phyloP scores from a whole-genome alignment of 2,329 filamentous ascomycete species.

The Alternaria incomplexa region DNA sequence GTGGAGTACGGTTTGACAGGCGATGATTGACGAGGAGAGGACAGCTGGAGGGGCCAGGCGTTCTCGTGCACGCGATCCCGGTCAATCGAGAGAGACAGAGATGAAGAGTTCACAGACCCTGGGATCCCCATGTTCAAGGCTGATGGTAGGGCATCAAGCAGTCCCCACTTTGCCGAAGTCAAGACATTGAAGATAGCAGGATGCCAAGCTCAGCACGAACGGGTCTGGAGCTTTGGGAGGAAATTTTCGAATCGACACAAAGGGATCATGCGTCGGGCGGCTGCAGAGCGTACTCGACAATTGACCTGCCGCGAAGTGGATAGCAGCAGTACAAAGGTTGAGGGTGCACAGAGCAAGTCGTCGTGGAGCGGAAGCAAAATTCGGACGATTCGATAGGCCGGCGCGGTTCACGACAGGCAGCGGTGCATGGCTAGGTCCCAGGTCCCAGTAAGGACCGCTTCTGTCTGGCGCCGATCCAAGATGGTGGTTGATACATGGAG shows the following conservation, averaged over 20 bases:
- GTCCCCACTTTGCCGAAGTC: slow-evolving; percentile 5
- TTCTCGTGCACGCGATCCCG: slow-evolving; percentile 23
- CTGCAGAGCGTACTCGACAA: slow-evolving; percentile 26
- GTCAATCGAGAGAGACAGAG: slow-evolving; percentile 7
- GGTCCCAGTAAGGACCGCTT: slow-evolving; percentile 28
- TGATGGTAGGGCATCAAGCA: slow-evolving; percentile 12
- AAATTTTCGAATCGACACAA: slow-evolving; percentile 3
- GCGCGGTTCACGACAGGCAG: slow-evolving; percentile 24
- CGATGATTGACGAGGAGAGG: slow-evolving; percentile 33
- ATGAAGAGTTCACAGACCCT: slow-evolving; percentile 10
- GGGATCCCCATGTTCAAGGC: slow-evolving; percentile 8
- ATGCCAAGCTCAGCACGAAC: not conserved
- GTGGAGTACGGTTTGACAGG: slow-evolving; percentile 16
- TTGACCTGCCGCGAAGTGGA: slow-evolving; percentile 15
- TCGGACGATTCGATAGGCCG: slow-evolving; percentile 33
- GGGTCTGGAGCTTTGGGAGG: not conserved
- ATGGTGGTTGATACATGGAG: slow-evolving; percentile 30
- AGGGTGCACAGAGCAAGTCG: slow-evolving; percentile 26
- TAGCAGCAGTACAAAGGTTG: slow-evolving; percentile 18
- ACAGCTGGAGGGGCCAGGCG: slow-evolving; percentile 25
- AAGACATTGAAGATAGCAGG: not conserved
- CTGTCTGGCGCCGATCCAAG: slow-evolving; percentile 39
- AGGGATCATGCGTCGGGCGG: slow-evolving; percentile 18
- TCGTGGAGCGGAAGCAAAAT: slow-evolving; percentile 19
- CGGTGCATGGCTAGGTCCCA: slow-evolving; percentile 32